phyloP scores from a whole-genome alignment of 257 asterid species.

The Orobanche coerulescens region DNA sequence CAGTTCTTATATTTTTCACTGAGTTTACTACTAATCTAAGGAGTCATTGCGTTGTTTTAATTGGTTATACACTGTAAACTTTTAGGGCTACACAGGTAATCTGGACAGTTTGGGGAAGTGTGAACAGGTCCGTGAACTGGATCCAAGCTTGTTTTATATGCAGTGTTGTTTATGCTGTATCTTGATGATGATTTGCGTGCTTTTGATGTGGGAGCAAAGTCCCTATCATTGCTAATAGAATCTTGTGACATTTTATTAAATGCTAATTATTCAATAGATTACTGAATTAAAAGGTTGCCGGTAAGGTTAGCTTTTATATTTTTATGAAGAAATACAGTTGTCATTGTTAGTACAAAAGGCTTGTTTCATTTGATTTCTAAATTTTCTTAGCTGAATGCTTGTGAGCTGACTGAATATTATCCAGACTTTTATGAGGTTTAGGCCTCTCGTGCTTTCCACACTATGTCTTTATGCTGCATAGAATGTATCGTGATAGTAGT shows the following conservation, averaged over 20 bases:
- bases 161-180: slow-evolving; percentile 9
- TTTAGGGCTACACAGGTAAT: slow-evolving; percentile 82
- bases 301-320: no score
- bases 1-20: slow-evolving; percentile 1
- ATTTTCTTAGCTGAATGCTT: no score
- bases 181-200: slow-evolving; percentile 18
- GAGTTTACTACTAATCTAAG: slow-evolving; percentile 14
- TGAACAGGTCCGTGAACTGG: slow-evolving; percentile 66
- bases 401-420: no score
- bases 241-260: no score
- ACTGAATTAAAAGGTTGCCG: no score
- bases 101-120: slow-evolving; percentile 85
- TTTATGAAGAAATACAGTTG: no score
- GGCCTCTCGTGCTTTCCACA: neutral
- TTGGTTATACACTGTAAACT: slow-evolving; percentile 25
- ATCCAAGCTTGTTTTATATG: slow-evolving; percentile 10
- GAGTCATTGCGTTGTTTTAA: slow-evolving; percentile 7
- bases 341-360: no score
- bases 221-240: no score
- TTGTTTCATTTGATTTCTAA: no score
- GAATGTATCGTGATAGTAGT: slow-evolving; percentile 3
- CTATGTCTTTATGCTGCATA: neutral
- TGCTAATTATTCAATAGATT: no score
- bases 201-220: slow-evolving; percentile 3
- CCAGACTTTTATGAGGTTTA: slow-evolving; percentile 7